Evolutionary conservation across 345 rosid species (phyloP), one percentile per base, ranked within the genome.

Genomic region (Rhodomyrtus tomentosa): DNA sequence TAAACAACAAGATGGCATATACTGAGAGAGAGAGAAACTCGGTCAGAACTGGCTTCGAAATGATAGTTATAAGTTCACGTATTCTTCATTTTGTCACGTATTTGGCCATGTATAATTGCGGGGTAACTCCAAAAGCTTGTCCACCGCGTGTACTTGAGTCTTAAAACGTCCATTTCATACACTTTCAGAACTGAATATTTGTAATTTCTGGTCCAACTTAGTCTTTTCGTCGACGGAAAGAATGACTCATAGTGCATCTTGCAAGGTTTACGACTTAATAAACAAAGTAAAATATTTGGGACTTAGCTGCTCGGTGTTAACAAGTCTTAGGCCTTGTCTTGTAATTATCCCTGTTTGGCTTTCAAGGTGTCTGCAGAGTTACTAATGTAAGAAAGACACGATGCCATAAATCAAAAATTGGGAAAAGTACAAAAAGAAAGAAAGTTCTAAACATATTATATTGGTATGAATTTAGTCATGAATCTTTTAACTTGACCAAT

Each of bases 51-150:
- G 4, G 45, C 0, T 3, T 18, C 5, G 36, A 38, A 68, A 68
- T 68, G 10, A 68, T 4, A 32, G 32, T 68, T 18, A 0, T 68
- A 68, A 32, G 45, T 68, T 68, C 79, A 36, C 1, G 10, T 68
- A 32, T 18, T 68, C 76, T 36, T 68, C 38, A 68, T 36, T 68
- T 36, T 68, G 25, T 68, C 79, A 1, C 45, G 20, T 18, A 68
- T 4, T 36, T 68, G 79, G 45, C 79, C 20, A 36, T 24, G 79
- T 42, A 68, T 18, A 68, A 18, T 68, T 36, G 79, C 13, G 9
- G 3, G 45, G 14, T 68, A 1, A 68, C 2, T 2, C 6, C 3
- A 3, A 7, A 62, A 62, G 20, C 3, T 18, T 0, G 1, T 18
- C 24, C 24, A 18, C 38, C 18, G 32, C 0, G 3, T 4, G 24